These are phyloP conservation scores for Microdochium nivale DNA, from an alignment of 2,329 filamentous ascomycete species.

Conservation along the genomic window DNA sequence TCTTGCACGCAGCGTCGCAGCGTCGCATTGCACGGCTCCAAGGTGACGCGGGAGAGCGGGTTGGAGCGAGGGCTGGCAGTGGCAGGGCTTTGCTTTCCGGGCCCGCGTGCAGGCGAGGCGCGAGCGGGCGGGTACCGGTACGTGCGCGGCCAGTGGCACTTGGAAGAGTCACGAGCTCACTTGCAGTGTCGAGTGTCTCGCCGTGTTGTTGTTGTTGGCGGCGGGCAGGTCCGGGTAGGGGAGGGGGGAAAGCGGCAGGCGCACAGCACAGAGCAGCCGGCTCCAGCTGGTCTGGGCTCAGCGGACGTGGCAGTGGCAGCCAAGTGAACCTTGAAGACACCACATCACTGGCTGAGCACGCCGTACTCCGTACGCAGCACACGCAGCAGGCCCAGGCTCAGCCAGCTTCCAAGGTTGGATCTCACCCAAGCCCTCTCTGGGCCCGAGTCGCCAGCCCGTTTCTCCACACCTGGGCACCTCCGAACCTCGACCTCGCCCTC, in stretches of 20 bases:
- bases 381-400: no score
- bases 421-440: background rate
- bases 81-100: background rate
- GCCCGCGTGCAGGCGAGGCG: background rate
- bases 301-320: background rate
- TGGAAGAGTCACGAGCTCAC: no score
- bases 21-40: no score
- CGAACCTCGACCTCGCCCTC: no score
- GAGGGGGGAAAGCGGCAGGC: background rate
- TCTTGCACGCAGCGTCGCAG: no score
- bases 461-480: constrained; percentile 1
- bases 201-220: background rate
- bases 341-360: background rate
- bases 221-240: background rate
- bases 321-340: background rate
- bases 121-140: no score
- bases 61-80: background rate
- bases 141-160: no score
- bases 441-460: background rate
- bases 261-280: background rate
- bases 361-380: no score
- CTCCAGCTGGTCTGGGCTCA: background rate
- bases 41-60: no score
- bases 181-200: background rate
- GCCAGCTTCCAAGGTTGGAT: background rate